Evolutionary conservation across 208 protist species (phyloP), one percentile per base, ranked within the genome.

Genomic region (Trypanosoma platydactyli): DNA sequence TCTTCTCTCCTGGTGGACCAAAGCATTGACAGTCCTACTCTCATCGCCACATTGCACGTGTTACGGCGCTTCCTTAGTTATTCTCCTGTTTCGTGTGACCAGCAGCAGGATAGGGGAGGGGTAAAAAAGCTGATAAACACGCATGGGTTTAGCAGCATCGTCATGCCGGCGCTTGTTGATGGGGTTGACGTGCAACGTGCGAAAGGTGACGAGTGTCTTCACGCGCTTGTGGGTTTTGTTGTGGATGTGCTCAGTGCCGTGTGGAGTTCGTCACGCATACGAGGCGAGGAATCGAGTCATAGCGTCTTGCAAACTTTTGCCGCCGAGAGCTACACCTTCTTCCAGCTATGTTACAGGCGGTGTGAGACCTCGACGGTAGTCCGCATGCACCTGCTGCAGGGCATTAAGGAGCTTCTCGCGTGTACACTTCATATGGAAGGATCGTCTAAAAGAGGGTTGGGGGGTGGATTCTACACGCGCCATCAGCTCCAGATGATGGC

Each of bases 331-430:
- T 90, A 76, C 66, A 51, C 73, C 51, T 80, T 89, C 68, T 86
- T 89, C 51, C 52, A 66, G 54, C 7, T 48, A 29, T 88, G 80
- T 55, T 85, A 81, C 64, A 80, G 52, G 5, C 62, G 62, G 3
- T 53, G 68, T 33, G 68, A 38, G 12, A 78, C 52, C 22, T 76
- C 59, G 4, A 13, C 68, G 20, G 71, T 89, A 16, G 78, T 91
- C 20, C 66, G 80, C 55, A 83, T 85, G 74, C 86, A 92, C 62
- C 46, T 91, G 24, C 70, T 96, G 49, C 84, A 92, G 59, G 79
- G 76, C 35, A 75, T 89, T 15, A 86, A 88, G 75, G 84, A 95
- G 67, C 56, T 95, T n/a, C 73, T 91, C 46, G 62, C 73, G 0
- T 82, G 83, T 46, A 89, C 73, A 5, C 65, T 89, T 6, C 81